A percentile compares a stretch with the other conserved stretches of the same genome.
Evolutionary conservation across 352 stramenopile species (phyloP).

Genomic region (Peronospora farinosa): DNA sequence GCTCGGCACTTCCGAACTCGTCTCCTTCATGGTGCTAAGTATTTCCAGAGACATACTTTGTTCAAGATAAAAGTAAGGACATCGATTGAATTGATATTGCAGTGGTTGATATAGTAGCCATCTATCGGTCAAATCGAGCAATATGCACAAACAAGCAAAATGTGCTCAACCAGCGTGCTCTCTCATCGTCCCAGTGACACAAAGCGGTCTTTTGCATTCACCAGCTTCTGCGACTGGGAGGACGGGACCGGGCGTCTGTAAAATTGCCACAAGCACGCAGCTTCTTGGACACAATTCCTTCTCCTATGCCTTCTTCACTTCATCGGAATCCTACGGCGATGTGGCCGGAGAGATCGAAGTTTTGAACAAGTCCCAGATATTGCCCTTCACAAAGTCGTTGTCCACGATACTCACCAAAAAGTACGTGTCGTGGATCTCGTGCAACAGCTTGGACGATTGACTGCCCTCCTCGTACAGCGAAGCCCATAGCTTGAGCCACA

Average conservation of each 20-base stretch:
- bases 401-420: conserved; percentile 98
- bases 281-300: conserved; percentile 2
- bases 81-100: conserved; percentile 2
- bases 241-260: conserved; percentile 23
- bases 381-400: conserved; percentile 93
- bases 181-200: conserved; percentile 39
- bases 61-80: conserved; percentile 13
- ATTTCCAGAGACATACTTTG: conserved; percentile 5
- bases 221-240: conserved; percentile 34
- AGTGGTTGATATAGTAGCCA: conserved; percentile 22
- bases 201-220: conserved; percentile 25
- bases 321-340: conserved; percentile 20
- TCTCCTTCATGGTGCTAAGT: conserved; percentile 6
- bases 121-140: conserved; percentile 15
- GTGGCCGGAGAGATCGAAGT: conserved; percentile 14
- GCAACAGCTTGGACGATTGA: conserved; percentile 86
- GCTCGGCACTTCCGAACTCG: conserved; percentile 22
- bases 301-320: conserved; percentile 4
- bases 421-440: conserved; percentile 94
- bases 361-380: conserved; percentile 82
- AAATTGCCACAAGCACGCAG: conserved; percentile 21
- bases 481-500: conserved; percentile 95
- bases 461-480: conserved; percentile 93
- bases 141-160: conserved; percentile 17
- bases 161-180: conserved; percentile 13